Evolutionary conservation across 176 grass and related monocot species (phyloP), one percentile per base, ranked within the genome.

Genomic region (maize (Zea mays)): DNA sequence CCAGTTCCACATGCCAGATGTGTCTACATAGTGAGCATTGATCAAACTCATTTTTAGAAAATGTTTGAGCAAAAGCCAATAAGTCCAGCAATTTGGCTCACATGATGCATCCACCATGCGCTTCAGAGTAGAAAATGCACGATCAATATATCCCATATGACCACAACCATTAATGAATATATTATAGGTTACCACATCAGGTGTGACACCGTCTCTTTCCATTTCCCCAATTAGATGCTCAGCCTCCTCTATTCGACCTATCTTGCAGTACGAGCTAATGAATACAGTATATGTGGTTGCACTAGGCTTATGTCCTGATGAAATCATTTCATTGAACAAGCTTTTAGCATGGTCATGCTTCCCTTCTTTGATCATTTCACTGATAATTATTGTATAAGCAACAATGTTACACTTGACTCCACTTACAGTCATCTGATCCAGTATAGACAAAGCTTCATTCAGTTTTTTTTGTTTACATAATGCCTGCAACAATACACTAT

Each of bases 121-220:
- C 51, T 55, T 55, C 51, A 55, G 51, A 55, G 51, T 55, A 55
- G 16, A 55, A 55, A 55, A 55, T 55, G 16, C 51, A n/a, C 51
- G 51, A 55, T 55, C 51, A 15, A 55, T 55, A 55, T 55, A 55
- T 55, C 16, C 51, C 51, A 55, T 55, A 7, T 55, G 51, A 15
- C 51, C 51, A 55, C 51, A 55, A n/a, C 51, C 51, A 55, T n/a
- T 17, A 55, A 55, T 55, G 16, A 55, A 55, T 55, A 55, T 16
- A 55, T 55, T 55, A 55, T 55, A 55, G 51, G 51, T 55, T 55
- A 55, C 51, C 51, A 55, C 51, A 55, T 55, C 51, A 55, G 51
- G 51, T 55, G 51, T 6, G 2, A 55, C 51, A 55, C 51, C 51
- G 0, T 55, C 51, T 55, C 16, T 55, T 55, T 55, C 51, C 51